These are phyloP conservation scores for Penicillium olsonii DNA, from an alignment of 2,329 filamentous ascomycete genomes.

Conservation along the genomic window DNA sequence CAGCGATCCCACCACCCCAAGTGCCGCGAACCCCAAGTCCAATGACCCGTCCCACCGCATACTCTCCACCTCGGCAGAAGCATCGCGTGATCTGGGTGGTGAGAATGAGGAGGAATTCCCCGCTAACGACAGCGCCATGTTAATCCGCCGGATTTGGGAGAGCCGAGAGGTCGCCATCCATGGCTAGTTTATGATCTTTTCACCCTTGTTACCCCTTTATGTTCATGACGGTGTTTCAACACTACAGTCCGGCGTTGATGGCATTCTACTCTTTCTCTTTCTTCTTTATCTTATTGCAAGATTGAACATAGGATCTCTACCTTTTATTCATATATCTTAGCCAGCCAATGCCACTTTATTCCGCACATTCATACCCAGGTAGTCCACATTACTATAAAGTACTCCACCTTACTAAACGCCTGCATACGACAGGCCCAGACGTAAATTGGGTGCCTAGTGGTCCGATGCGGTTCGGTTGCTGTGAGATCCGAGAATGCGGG, in stretches of 20 bases:
- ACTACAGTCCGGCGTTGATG: conserved; percentile 14
- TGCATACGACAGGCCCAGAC: not conserved
- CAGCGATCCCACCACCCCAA: conserved; percentile 26
- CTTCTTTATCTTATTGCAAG: conserved; percentile 3
- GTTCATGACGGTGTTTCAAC: conserved; percentile 18
- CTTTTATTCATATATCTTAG: conserved; percentile 3
- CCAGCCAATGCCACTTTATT: conserved; percentile 4
- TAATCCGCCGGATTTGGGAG: conserved; percentile 48
- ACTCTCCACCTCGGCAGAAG: conserved; percentile 38
- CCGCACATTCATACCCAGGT: no score
- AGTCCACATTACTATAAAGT: no score
- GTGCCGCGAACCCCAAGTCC: conserved; percentile 19
- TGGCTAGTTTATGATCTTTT: conserved; percentile 28
- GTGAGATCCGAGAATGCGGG: not conserved
- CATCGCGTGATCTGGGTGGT: conserved; percentile 19
- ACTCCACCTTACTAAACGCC: not conserved
- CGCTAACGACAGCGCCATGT: conserved; percentile 38
- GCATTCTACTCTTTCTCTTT: conserved; percentile 6
- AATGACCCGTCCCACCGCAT: conserved; percentile 38
- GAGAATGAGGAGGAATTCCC: conserved; percentile 28
- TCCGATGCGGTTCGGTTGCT: not conserved
- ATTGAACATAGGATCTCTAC: conserved; percentile 3
- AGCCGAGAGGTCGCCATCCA: conserved; percentile 43
- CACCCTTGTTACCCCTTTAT: conserved; percentile 7
- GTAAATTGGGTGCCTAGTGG: conserved; percentile 7